Evolutionary conservation across 768 basidiomycete species (phyloP).

Genomic region (Hysterangium stoloniferum): DNA sequence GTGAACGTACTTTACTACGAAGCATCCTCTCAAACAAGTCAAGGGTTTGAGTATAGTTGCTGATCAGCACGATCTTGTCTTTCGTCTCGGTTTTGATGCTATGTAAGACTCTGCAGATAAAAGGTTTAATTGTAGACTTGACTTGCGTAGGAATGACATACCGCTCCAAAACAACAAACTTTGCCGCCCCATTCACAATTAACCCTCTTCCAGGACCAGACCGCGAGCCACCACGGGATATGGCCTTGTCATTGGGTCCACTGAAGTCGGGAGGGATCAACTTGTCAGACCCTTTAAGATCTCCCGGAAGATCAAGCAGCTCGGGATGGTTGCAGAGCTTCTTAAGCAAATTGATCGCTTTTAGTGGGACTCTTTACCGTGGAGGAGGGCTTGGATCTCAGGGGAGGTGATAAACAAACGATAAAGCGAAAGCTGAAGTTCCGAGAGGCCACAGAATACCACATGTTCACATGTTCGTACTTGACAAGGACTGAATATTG

Average conservation of each 20-base stretch:
- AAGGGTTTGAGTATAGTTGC: too few species aligned
- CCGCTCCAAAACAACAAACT: constrained; percentile 92
- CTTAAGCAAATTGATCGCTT: constrained; percentile 90
- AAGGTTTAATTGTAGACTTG: too few species aligned
- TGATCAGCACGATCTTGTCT: too few species aligned
- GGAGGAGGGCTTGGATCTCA: constrained; percentile 83
- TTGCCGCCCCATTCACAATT: constrained; percentile 83
- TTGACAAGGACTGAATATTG: constrained; percentile 87
- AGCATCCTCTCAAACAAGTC: too few species aligned
- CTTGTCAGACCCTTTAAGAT: constrained; percentile 73
- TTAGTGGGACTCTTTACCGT: constrained; percentile 86
- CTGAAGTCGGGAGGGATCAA: constrained; percentile 76
- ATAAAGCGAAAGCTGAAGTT: constrained; percentile 80
- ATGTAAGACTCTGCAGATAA: too few species aligned
- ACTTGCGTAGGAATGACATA: constrained; percentile 31
- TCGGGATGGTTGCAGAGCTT: constrained; percentile 96
- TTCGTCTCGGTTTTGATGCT: too few species aligned
- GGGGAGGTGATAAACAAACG: constrained; percentile 87
- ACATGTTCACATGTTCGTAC: constrained; percentile 98
- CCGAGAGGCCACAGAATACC: constrained; percentile 83
- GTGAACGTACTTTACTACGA: too few species aligned
- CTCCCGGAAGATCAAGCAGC: constrained; percentile 75
- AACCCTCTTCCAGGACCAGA: too few species aligned
- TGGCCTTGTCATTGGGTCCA: constrained; percentile 34
- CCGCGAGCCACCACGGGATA: constrained; percentile 25